Base-by-base conservation (phyloP, 306 rosid species). In the Sphenostylis stenocarpa region DNA sequence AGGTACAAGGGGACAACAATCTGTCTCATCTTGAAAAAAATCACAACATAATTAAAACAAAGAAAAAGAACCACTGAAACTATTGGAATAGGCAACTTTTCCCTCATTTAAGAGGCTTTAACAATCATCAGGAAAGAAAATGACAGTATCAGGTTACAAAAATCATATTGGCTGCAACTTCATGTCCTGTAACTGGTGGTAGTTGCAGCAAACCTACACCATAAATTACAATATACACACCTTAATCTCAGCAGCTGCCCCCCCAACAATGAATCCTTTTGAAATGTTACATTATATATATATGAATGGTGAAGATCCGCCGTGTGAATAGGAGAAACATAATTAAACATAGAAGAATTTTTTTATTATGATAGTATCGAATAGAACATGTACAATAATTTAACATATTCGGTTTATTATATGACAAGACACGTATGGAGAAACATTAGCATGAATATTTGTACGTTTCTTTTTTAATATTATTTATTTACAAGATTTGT, bases 381-480 rank as follows among this genome's bases (percentile, higher is more conserved):
- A 66, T 65, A 45, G 5, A 66, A 51, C 67, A 60, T 67, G 75
- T 55, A 77, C 75, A 84, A 41, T 47, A 76, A 72, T 61, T 67
- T 73, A 34, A 60, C 78, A 73, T 19, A 51, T 43, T 51, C 43
- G 24, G 49, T 73, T 58, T 57, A 58, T 78, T 65, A 49, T n/a
- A 73, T 33, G 77, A 39, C 67, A n/a, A 31, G 78, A 79, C 67
- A 43, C 20, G 23, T 33, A 73, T 23, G 8, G 72, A 67, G 71
- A 39, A 61, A 49, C 74, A 29, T 67, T 52, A 39, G 69, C 47
- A 29, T 73, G 56, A 49, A 47, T 64, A n/a, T 53, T 6, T 79
- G 75, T 70, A 85, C 66, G 68, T 77, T 81, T 67, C 65, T 29
- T 23, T 41, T 24, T 23, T 31, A 28, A 12, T 53, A 20, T 4